Evolutionary conservation across 2,329 filamentous ascomycete species (phyloP), one percentile per base, ranked within the genome.

Genomic region (Volutella citrinella): DNA sequence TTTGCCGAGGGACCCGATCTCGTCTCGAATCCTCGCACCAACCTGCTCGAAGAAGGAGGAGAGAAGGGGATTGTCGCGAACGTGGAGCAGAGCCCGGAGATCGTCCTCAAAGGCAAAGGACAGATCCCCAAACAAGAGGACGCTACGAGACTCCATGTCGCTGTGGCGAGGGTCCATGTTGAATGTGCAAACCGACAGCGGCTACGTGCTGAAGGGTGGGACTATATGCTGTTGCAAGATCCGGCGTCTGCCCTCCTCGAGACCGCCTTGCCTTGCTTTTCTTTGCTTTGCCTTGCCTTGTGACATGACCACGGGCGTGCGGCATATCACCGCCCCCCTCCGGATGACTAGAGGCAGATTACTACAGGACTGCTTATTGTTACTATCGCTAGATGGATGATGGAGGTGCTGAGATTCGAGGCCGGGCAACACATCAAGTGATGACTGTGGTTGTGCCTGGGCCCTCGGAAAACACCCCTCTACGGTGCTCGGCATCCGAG

Each of bases 91-190:
- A 2, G 21, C 21, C 11, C 36, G 31, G 14, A 56, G 42, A 9
- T 49, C 42, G 7, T 37, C 42, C 20, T 48, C 45, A 18, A 51
- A 56, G 13, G 34, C 33, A 14, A 35, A 35, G 13, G 50, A 47
- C 22, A 55, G 27, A 18, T 56, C 53, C 9, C 53, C 52, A 29
- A 56, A 52, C 10, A 54, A 19, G 18, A 48, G 34, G 9, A 49
- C 18, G 24, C 34, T 38, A 26, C 32, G 27, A 17, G 31, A 34
- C 13, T 24, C 16, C 43, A 45, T 47, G 11, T 32, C 27, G 14
- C n/a, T 28, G 9, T 25, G 12, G 12, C 20, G 19, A 22, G 13
- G 19, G 10, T 36, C 14, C 17, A 36, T 40, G 32, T 30, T 35
- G 32, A 30, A 39, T 33, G 11, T 14, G 13, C 20, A 19, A 10